These are phyloP conservation scores for Penicillium silybi DNA, from an alignment of 495 filamentous ascomycete species.

Conservation along the genomic window DNA sequence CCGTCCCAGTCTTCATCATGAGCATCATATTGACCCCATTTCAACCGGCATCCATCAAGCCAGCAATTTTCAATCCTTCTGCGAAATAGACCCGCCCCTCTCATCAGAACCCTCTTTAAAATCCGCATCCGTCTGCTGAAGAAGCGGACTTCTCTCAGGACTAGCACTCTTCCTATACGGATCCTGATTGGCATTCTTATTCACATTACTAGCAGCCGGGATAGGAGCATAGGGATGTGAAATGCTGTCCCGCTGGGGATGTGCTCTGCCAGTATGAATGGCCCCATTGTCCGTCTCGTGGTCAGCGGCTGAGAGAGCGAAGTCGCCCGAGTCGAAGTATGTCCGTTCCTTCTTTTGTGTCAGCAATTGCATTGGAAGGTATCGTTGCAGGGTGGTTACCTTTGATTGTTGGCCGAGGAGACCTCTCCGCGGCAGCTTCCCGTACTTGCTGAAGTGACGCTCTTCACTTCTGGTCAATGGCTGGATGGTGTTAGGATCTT, in stretches of 20 bases:
- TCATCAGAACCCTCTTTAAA: neutral
- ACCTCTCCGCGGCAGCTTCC: slow-evolving; percentile 11
- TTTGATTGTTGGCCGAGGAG: slow-evolving; percentile 10
- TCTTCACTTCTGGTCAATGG: slow-evolving; percentile 8
- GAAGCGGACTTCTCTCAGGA: slow-evolving; percentile 11
- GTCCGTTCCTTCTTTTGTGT: slow-evolving; percentile 18
- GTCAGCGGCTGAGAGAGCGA: slow-evolving; percentile 27
- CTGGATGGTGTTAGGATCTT: slow-evolving; percentile 1
- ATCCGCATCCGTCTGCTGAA: neutral
- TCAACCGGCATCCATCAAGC: too few species aligned
- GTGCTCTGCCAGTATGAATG: slow-evolving; percentile 23
- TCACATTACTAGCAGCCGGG: slow-evolving; percentile 24
- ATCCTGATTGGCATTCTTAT: slow-evolving; percentile 22
- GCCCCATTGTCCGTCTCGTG: slow-evolving; percentile 20
- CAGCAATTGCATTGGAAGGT: neutral
- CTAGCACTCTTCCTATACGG: slow-evolving; percentile 10
- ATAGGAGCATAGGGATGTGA: slow-evolving; percentile 29
- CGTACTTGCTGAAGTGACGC: slow-evolving; percentile 10
- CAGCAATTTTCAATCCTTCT: too few species aligned
- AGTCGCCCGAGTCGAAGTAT: slow-evolving; percentile 35
- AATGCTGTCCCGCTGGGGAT: slow-evolving; percentile 26
- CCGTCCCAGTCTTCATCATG: too few species aligned
- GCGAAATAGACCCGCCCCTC: neutral
- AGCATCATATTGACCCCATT: too few species aligned
- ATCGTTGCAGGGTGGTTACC: neutral